Conservation (phyloP, 495 filamentous ascomycete genomes). For the Aspergillus coremiiformis region DNA sequence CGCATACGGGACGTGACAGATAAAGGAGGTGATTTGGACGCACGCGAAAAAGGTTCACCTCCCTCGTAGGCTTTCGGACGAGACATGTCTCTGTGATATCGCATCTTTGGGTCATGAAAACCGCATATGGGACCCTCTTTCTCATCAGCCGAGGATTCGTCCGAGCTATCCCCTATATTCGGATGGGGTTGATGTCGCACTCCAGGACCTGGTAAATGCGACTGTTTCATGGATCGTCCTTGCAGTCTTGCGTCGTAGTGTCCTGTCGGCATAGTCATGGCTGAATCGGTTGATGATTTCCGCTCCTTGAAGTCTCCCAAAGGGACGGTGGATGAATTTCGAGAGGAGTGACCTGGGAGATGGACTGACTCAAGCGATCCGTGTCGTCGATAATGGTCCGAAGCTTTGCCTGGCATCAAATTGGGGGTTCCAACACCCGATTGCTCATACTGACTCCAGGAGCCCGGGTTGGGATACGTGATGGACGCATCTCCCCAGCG, state of each 20-base stretch:
- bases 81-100: conserved; percentile 5
- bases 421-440: neutral
- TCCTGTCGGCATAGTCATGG: conserved; percentile 28
- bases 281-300: conserved; percentile 6
- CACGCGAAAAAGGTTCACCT: conserved; percentile 16
- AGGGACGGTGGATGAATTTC: neutral
- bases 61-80: neutral
- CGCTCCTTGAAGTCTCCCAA: conserved; percentile 1
- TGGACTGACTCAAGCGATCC: conserved; percentile 5
- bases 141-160: conserved; percentile 14
- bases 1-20: conserved; percentile 42
- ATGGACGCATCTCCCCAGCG: conserved; percentile 41
- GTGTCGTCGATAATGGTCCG: conserved; percentile 7
- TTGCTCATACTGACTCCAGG: conserved; percentile 37
- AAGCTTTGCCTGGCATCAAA: neutral
- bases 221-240: conserved; percentile 11
- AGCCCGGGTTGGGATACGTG: conserved; percentile 36
- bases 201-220: neutral
- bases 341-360: conserved; percentile 8
- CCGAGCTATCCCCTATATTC: neutral
- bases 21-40: conserved; percentile 34
- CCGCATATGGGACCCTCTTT: conserved; percentile 15
- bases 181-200: conserved; percentile 5
- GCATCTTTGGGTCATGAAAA: conserved; percentile 4
- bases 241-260: conserved; percentile 33